Evolutionary conservation across 2,329 filamentous ascomycete genomes (phyloP).

Genomic region (Beauveria sp.): DNA sequence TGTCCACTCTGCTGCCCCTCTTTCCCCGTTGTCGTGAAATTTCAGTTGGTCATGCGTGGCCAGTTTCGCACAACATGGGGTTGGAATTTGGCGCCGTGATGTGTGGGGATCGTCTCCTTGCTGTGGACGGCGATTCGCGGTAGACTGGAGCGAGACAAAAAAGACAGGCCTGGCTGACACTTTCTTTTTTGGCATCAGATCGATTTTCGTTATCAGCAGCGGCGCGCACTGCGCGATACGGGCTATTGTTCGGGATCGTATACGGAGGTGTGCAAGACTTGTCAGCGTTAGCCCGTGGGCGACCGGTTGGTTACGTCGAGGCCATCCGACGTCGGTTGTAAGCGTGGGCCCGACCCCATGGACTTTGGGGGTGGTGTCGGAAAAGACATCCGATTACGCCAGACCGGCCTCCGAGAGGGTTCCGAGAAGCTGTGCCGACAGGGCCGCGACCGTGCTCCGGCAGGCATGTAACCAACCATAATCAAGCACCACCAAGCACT

Average conservation of each 20-base stretch:
- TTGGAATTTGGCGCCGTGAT: background rate
- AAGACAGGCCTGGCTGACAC: background rate
- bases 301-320: constrained; percentile 67
- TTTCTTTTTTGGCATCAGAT: constrained; percentile 40
- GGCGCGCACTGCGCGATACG: constrained; percentile 71
- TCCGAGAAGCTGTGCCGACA: background rate
- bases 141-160: background rate
- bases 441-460: background rate
- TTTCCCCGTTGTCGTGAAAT: background rate
- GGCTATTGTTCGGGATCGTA: constrained; percentile 66
- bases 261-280: constrained; percentile 79
- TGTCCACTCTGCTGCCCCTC: background rate
- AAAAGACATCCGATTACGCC: background rate
- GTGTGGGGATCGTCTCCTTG: background rate
- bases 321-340: constrained; percentile 45
- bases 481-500: background rate
- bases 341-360: background rate
- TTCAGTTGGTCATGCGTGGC: background rate
- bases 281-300: constrained; percentile 60
- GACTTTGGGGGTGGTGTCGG: background rate
- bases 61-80: background rate
- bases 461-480: background rate
- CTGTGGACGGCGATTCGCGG: background rate
- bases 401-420: background rate
- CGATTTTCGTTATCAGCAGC: constrained; percentile 71